Percentiles rank a stretch among this genome's conserved stretches.
Evolutionary conservation across 208 protist genomes (phyloP).

Genomic region (Lotmaria passim): DNA sequence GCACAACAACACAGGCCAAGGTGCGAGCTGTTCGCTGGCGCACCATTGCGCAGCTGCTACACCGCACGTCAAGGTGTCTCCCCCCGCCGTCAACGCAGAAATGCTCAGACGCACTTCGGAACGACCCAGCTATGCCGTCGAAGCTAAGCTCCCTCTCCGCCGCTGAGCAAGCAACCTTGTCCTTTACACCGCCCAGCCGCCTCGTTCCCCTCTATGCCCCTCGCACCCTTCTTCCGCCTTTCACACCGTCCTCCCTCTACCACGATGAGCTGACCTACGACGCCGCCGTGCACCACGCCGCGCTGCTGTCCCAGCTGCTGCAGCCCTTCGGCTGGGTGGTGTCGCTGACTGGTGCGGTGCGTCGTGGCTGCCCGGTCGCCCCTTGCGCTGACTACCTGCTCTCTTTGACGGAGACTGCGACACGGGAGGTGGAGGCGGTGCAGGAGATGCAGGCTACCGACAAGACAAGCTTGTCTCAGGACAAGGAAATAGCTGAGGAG

Average conservation of each 20-base stretch:
- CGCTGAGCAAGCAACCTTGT: too few species aligned
- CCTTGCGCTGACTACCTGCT: conserved; percentile 42
- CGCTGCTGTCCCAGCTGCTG: conserved; percentile 40
- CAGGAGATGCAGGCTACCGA: not conserved
- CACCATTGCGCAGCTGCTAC: not conserved
- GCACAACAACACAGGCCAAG: not conserved
- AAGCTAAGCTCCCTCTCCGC: too few species aligned
- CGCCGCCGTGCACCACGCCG: conserved; percentile 51
- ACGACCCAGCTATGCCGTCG: too few species aligned
- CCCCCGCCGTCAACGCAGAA: not conserved
- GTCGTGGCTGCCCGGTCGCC: conserved; percentile 57
- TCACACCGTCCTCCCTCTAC: conserved; percentile 2
- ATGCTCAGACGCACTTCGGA: not conserved
- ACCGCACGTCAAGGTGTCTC: not conserved
- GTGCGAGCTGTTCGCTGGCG: not conserved
- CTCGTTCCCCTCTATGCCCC: conserved; percentile 48
- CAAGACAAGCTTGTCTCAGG: not conserved
- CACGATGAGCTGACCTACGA: conserved; percentile 64
- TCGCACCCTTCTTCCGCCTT: conserved; percentile 28
- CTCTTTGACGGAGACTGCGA: conserved; percentile 38
- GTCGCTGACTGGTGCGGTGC: conserved; percentile 42
- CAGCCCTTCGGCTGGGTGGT: conserved; percentile 52
- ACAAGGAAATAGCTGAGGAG: not conserved
- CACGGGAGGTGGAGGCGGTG: conserved; percentile 30
- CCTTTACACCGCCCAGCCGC: conserved; percentile 17